These are phyloP conservation scores for Leccinum subtestaceum DNA, from an alignment of 768 basidiomycete species.

Conservation along the genomic window DNA sequence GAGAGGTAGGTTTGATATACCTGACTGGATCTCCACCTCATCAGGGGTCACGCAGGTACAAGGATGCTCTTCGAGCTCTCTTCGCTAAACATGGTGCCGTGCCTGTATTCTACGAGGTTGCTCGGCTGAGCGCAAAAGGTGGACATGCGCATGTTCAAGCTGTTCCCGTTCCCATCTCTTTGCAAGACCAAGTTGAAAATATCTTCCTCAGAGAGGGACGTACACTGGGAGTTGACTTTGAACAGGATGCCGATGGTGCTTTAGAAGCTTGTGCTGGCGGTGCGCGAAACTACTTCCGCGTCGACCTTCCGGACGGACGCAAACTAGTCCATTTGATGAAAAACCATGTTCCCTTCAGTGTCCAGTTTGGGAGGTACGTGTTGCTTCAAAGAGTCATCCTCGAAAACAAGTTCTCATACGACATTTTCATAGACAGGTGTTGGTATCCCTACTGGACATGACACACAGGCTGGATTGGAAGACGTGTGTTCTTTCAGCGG, in stretches of 20 bases:
- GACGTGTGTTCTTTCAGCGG: constrained; percentile 75
- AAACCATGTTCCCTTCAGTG: constrained; percentile 72
- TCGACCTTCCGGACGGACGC: constrained; percentile 84
- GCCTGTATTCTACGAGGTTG: constrained; percentile 85
- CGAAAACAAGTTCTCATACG: neutral
- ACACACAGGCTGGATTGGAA: constrained; percentile 92
- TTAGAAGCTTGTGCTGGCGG: constrained; percentile 48
- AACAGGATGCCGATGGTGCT: constrained; percentile 63
- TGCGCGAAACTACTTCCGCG: constrained; percentile 79
- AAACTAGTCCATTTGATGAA: constrained; percentile 86
- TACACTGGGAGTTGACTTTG: constrained; percentile 68
- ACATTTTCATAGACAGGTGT: constrained; percentile 59
- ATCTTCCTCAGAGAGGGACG: constrained; percentile 73
- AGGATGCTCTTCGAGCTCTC: constrained; percentile 66
- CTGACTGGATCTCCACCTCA: constrained; percentile 2
- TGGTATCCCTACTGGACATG: constrained; percentile 72
- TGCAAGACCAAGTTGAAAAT: constrained; percentile 62
- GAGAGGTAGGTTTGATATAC: constrained; percentile 49
- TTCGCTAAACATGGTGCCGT: constrained; percentile 68
- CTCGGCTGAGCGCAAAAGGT: constrained; percentile 76
- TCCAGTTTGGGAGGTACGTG: constrained; percentile 89
- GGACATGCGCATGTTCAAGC: constrained; percentile 95
- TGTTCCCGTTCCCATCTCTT: constrained; percentile 67
- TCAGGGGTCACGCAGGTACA: constrained; percentile 53
- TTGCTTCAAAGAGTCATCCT: neutral